Conservation (phyloP, 2,329 filamentous ascomycete genomes). For the Elsinoe ampelina region DNA sequence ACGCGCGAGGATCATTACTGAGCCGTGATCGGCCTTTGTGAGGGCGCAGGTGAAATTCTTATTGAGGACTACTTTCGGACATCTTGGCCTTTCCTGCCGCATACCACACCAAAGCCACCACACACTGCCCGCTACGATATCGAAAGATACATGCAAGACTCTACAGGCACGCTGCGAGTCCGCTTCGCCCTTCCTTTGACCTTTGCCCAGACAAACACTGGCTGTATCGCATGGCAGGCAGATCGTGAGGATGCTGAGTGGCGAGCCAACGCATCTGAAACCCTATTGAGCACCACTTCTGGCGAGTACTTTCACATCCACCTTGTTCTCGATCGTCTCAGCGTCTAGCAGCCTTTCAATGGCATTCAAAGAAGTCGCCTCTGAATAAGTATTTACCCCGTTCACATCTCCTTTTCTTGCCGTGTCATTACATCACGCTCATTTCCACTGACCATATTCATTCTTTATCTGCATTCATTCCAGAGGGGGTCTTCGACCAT, state of each 20-base stretch:
- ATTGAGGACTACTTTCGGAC: slow-evolving; percentile 18
- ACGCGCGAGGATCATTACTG: not conserved
- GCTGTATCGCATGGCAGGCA: not conserved
- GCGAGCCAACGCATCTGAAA: not conserved
- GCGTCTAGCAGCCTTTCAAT: not conserved
- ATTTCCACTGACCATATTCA: slow-evolving; percentile 16
- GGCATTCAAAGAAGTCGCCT: slow-evolving; percentile 6
- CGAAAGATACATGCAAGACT: no score
- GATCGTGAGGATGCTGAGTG: not conserved
- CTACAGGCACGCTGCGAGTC: no score
- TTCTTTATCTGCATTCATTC: slow-evolving; percentile 8
- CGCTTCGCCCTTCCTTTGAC: no score
- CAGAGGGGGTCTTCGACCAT: not conserved
- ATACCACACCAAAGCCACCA: not conserved
- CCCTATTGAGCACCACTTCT: slow-evolving; percentile 18
- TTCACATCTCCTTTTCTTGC: not conserved
- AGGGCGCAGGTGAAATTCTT: slow-evolving; percentile 9
- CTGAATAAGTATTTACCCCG: not conserved
- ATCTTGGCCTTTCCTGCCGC: not conserved
- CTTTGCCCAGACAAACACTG: not conserved
- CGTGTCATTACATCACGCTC: slow-evolving; percentile 7
- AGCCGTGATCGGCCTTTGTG: not conserved
- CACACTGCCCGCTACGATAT: no score
- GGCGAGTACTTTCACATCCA: slow-evolving; percentile 4
- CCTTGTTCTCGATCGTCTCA: slow-evolving; percentile 4